These are phyloP conservation scores for Aphanomyces invadans DNA, from an alignment of 352 stramenopile genomes.

Conservation along the genomic window DNA sequence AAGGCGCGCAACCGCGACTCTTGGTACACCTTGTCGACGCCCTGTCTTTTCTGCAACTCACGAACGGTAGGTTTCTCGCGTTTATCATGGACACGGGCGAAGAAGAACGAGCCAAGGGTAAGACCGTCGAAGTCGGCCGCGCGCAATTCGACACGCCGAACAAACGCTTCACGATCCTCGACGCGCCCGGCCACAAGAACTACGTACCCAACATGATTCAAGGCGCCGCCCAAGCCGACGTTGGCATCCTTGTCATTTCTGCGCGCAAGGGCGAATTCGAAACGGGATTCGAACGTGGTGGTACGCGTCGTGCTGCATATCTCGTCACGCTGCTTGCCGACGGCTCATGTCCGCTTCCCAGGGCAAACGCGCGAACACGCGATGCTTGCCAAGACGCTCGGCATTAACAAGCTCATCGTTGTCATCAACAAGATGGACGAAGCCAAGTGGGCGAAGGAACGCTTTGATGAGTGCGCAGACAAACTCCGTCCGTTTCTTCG, in stretches of 20 bases:
- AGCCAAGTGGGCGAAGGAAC: conserved; percentile 90
- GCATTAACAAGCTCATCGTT: conserved; percentile 97
- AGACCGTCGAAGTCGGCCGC: conserved; percentile 84
- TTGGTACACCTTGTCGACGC: conserved; percentile 28
- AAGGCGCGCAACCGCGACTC: conserved; percentile 85
- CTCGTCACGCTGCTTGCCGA: too few species aligned
- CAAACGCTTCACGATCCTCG: conserved; percentile 97
- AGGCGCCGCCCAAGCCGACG: conserved; percentile 94
- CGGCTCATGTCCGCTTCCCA: too few species aligned
- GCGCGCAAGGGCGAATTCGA: conserved; percentile 97
- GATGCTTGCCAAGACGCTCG: conserved; percentile 98
- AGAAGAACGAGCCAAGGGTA: conserved; percentile 94
- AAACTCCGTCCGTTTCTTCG: conserved; percentile 94
- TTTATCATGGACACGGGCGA: conserved; percentile 99
- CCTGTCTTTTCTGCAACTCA: too few species aligned
- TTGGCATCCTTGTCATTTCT: conserved; percentile 96
- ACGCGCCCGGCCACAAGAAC: conserved; percentile 98
- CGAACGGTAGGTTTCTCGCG: conserved; percentile 94
- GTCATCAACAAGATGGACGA: conserved; percentile 99
- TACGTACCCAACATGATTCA: conserved; percentile 99
- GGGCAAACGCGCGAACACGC: conserved; percentile 98
- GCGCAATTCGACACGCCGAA: conserved; percentile 95
- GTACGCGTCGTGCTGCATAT: not conserved
- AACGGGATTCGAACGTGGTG: conserved; percentile 96
- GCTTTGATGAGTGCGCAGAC: conserved; percentile 85